Evolutionary conservation across 495 filamentous ascomycete genomes (phyloP).

Genomic region (Lasiosphaeriaceae sp.): DNA sequence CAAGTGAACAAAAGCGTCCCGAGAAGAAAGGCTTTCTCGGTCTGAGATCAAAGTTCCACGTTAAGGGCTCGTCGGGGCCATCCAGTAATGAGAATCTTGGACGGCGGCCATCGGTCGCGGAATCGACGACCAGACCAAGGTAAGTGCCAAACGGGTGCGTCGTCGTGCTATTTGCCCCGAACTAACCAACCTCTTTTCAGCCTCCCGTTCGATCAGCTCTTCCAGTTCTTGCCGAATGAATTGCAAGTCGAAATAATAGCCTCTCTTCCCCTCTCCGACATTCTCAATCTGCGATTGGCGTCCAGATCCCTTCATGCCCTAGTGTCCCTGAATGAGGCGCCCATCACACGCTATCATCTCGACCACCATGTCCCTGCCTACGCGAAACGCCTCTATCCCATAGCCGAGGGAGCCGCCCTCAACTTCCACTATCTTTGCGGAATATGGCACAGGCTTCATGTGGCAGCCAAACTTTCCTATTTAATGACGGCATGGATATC

Average conservation of each 20-base stretch:
- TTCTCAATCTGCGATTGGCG: constrained; percentile 48
- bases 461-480: constrained; percentile 50
- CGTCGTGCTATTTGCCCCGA: neutral
- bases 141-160: neutral
- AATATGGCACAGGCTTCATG: constrained; percentile 55
- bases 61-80: constrained; percentile 12
- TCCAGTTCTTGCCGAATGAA: constrained; percentile 49
- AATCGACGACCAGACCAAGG: constrained; percentile 18
- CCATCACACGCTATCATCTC: constrained; percentile 54
- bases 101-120: constrained; percentile 17
- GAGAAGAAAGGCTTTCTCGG: constrained; percentile 32
- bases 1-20: constrained; percentile 30
- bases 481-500: constrained; percentile 54
- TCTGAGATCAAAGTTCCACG: constrained; percentile 24
- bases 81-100: constrained; percentile 12
- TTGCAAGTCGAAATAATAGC: constrained; percentile 54
- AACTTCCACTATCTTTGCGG: constrained; percentile 55
- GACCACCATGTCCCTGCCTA: constrained; percentile 49
- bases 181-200: constrained; percentile 19
- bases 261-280: constrained; percentile 49
- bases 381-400: constrained; percentile 49
- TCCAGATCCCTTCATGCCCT: constrained; percentile 51
- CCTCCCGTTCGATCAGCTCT: constrained; percentile 46
- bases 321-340: constrained; percentile 52
- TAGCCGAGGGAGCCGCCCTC: constrained; percentile 36